A percentile compares a stretch with the other conserved stretches of the same genome.
These are phyloP conservation scores for Sugiyamaella novakii DNA, from an alignment of 1,139 yeast genomes.

Conservation along the genomic window DNA sequence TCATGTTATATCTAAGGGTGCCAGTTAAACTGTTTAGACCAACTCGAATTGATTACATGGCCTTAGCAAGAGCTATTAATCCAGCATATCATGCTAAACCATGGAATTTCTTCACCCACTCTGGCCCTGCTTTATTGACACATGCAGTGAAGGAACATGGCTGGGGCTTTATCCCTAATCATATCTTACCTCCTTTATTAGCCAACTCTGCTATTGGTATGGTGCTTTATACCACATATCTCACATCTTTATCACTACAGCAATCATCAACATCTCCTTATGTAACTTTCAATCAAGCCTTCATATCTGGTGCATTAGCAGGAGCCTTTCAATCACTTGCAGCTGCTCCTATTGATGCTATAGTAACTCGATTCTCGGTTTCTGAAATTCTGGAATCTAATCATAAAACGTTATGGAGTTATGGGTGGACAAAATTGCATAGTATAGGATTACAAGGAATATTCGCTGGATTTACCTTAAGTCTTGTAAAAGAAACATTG, in stretches of 20 bases:
- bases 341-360: constrained; percentile 93
- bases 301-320: constrained; percentile 81
- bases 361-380: constrained; percentile 77
- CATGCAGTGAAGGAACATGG: constrained; percentile 77
- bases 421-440: constrained; percentile 65
- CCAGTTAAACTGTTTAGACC: constrained; percentile 85
- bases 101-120: constrained; percentile 70
- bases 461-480: constrained; percentile 82
- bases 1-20: constrained; percentile 76
- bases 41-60: constrained; percentile 79
- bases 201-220: constrained; percentile 67
- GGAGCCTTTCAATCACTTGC: constrained; percentile 87
- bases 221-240: constrained; percentile 78
- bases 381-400: constrained; percentile 69
- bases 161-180: constrained; percentile 84
- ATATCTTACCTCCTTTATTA: constrained; percentile 76
- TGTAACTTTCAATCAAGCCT: constrained; percentile 51
- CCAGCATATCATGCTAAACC: constrained; percentile 50
- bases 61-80: constrained; percentile 42
- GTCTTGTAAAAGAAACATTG: constrained; percentile 74
- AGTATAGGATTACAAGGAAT: constrained; percentile 83
- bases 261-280: constrained; percentile 21
- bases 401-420: constrained; percentile 74
- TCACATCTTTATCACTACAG: constrained; percentile 42
- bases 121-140: constrained; percentile 68